A percentile compares a stretch with the other conserved stretches of the same genome.
Evolutionary conservation across 352 stramenopile species (phyloP).

Genomic region (Globisporangium emineosum): DNA sequence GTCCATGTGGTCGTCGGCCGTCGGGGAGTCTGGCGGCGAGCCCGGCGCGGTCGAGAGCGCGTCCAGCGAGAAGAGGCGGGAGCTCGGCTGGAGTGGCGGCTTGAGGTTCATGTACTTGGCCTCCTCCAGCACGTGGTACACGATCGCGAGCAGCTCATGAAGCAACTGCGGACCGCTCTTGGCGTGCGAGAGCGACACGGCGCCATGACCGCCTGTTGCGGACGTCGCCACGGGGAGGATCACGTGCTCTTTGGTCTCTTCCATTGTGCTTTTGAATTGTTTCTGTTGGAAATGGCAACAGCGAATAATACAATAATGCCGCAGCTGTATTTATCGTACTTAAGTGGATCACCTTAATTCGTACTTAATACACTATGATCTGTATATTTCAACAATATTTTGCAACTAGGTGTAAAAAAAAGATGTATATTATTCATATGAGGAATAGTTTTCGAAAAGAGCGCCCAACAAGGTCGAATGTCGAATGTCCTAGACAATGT

Average conservation of each 20-base stretch:
- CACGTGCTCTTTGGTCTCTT: conserved; percentile 4
- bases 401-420: too few species aligned
- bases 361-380: not conserved
- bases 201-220: not conserved
- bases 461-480: too few species aligned
- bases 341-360: not conserved
- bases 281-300: not conserved
- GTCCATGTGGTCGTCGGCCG: conserved; percentile 46
- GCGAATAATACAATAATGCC: not conserved
- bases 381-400: not conserved
- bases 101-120: conserved; percentile 85
- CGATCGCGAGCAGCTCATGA: conserved; percentile 66
- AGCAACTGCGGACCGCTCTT: conserved; percentile 61
- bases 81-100: conserved; percentile 74
- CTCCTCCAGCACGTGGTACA: conserved; percentile 78
- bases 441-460: too few species aligned
- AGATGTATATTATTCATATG: too few species aligned
- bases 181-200: conserved; percentile 9
- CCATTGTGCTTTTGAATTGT: not conserved
- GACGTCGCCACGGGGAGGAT: not conserved
- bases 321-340: not conserved
- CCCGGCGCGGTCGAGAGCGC: conserved; percentile 32
- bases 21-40: conserved; percentile 34
- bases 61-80: conserved; percentile 68
- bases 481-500: too few species aligned